A percentile compares a stretch with the other conserved stretches of the same genome.
Conservation (phyloP, 208 protist species). For the Leishmania lainsoni region DNA sequence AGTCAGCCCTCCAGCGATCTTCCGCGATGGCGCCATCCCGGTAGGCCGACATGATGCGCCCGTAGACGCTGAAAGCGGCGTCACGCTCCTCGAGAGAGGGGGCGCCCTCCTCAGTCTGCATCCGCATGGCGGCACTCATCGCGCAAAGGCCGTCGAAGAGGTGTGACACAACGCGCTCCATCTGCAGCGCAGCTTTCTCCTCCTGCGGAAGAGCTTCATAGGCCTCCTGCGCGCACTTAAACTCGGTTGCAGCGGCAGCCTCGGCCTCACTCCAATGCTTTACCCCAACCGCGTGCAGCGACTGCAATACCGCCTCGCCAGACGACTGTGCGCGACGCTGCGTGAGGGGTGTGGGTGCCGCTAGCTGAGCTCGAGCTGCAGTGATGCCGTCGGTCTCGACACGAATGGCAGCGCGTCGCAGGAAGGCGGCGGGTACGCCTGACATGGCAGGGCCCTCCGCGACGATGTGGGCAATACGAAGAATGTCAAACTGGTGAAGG, state of each 20-base stretch:
- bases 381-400: slow-evolving; percentile 12
- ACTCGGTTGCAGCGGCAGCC: slow-evolving; percentile 12
- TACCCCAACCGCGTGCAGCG: slow-evolving; percentile 33
- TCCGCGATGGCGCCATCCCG: slow-evolving; percentile 17
- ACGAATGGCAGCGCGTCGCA: slow-evolving; percentile 24
- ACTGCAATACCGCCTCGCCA: slow-evolving; percentile 46
- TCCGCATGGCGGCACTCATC: slow-evolving; percentile 48
- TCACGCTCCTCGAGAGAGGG: slow-evolving; percentile 37
- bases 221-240: slow-evolving; percentile 20
- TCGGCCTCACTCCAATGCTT: slow-evolving; percentile 22
- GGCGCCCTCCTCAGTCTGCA: slow-evolving; percentile 36
- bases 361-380: slow-evolving; percentile 12
- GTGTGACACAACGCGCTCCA: slow-evolving; percentile 35
- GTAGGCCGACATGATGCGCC: slow-evolving; percentile 20
- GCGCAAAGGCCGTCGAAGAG: slow-evolving; percentile 66
- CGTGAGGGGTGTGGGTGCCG: slow-evolving; percentile 24
- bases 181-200: slow-evolving; percentile 28
- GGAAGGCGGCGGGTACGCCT: slow-evolving; percentile 19
- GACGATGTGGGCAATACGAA: slow-evolving; percentile 46
- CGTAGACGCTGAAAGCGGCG: slow-evolving; percentile 45
- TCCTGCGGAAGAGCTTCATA: slow-evolving; percentile 30
- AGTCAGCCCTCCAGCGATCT: slow-evolving; percentile 51
- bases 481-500: slow-evolving; percentile 56
- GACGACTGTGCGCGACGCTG: slow-evolving; percentile 17
- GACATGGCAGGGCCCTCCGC: slow-evolving; percentile 14